Evolutionary conservation across 1,284 basidiomycete genomes (phyloP).

Genomic region (Fistulinella cinereoalba): DNA sequence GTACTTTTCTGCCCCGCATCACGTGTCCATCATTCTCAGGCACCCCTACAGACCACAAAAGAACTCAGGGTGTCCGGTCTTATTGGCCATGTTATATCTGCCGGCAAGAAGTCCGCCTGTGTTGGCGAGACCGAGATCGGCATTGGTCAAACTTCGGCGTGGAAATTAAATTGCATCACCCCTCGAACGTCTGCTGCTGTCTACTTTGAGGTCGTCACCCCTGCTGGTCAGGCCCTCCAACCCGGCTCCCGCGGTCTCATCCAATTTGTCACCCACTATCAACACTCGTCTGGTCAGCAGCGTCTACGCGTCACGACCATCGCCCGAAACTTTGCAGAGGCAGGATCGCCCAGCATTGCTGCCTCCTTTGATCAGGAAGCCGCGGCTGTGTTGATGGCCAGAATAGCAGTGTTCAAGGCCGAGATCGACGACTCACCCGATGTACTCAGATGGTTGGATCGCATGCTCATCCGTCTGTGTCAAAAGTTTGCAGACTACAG

Average conservation of each 20-base stretch:
- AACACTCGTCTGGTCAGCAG: constrained; percentile 94
- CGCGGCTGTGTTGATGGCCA: constrained; percentile 96
- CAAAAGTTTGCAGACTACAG: constrained; percentile 99
- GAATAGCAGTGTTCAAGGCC: constrained; percentile 99
- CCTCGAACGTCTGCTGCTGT: constrained; percentile 89
- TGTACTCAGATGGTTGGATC: constrained; percentile 95
- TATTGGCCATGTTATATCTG: constrained; percentile 96
- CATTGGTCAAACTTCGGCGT: constrained; percentile 98
- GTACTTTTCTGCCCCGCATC: constrained; percentile 39
- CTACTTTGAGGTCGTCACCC: constrained; percentile 99
- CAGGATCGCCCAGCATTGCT: constrained; percentile 90
- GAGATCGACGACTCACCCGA: constrained; percentile 99
- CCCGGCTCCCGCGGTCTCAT: constrained; percentile 94
- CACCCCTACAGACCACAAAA: constrained; percentile 79
- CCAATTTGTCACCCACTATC: constrained; percentile 99
- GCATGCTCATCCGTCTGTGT: constrained; percentile 97
- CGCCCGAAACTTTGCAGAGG: constrained; percentile 96
- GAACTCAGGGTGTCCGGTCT: constrained; percentile 98
- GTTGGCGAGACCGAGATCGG: constrained; percentile 99
- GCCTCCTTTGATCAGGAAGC: constrained; percentile 98
- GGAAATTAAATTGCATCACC: constrained; percentile 93
- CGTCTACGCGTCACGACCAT: constrained; percentile 95
- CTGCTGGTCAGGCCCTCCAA: constrained; percentile 92
- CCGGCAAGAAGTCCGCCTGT: constrained; percentile 94
- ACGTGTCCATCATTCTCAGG: constrained; percentile 1